phyloP scores from a whole-genome alignment of 2,329 filamentous ascomycete genomes.

The Monosporascus cannonballus region DNA sequence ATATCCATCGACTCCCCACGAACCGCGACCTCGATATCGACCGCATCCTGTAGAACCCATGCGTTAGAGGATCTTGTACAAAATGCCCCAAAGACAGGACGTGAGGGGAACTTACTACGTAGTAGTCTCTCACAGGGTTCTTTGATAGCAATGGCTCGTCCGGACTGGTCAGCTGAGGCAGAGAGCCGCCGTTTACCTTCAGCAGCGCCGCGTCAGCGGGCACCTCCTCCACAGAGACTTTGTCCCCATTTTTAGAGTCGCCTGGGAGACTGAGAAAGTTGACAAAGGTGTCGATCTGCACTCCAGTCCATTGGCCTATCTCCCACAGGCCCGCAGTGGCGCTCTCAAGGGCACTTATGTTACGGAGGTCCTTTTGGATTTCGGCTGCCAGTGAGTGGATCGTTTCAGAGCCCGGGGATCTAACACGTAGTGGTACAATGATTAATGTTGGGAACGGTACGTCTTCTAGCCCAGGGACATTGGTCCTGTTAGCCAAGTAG shows the following conservation, averaged over 20 bases:
- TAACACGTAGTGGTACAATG: conserved; percentile 65
- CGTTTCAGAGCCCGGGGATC: conserved; percentile 17
- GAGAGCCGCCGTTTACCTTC: neutral
- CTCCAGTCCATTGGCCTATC: conserved; percentile 68
- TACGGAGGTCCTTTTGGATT: conserved; percentile 63
- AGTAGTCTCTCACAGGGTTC: conserved; percentile 14
- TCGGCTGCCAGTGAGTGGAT: conserved; percentile 47
- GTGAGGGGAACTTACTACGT: conserved; percentile 10
- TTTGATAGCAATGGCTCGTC: conserved; percentile 5
- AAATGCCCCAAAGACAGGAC: neutral
- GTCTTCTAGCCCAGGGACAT: conserved; percentile 41
- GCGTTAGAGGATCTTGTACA: conserved; percentile 1
- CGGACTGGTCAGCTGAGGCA: conserved; percentile 6
- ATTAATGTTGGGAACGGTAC: conserved; percentile 66
- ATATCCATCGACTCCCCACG: conserved; percentile 19
- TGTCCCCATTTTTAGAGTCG: neutral
- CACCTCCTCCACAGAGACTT: neutral
- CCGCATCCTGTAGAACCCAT: conserved; percentile 13
- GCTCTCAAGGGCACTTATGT: conserved; percentile 51
- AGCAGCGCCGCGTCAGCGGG: neutral
- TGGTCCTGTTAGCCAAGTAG: conserved; percentile 73
- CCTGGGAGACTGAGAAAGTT: conserved; percentile 65
- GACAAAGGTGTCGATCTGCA: conserved; percentile 65
- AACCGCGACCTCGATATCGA: conserved; percentile 24
- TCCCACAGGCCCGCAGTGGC: conserved; percentile 61